Evolutionary conservation across 2,329 filamentous ascomycete species (phyloP).

Genomic region (Diaporthe sp.): DNA sequence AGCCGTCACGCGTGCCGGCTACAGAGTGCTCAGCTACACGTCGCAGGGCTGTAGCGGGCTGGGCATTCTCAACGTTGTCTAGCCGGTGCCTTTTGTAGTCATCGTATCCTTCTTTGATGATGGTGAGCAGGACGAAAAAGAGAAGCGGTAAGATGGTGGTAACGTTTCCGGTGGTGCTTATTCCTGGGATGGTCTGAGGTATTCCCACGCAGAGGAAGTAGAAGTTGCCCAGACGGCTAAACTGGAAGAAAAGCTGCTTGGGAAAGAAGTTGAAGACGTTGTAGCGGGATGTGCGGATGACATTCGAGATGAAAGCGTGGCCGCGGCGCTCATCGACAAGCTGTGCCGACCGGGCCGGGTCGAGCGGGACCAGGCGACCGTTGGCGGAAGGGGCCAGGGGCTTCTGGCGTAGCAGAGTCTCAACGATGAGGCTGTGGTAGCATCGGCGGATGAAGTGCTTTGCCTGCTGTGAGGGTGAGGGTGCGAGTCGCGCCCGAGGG

Average conservation of each 20-base stretch:
- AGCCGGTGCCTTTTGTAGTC: conserved; percentile 84
- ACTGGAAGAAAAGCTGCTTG: conserved; percentile 87
- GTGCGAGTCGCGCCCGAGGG: no score
- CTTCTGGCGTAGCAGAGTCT: conserved; percentile 43
- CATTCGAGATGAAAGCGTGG: conserved; percentile 66
- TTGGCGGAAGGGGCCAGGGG: conserved; percentile 45
- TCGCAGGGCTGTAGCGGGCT: conserved; percentile 61
- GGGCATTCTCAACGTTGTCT: conserved; percentile 84
- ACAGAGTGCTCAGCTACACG: conserved; percentile 62
- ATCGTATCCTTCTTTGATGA: conserved; percentile 89
- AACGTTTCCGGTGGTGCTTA: conserved; percentile 82
- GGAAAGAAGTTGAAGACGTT: conserved; percentile 88
- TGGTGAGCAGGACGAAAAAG: conserved; percentile 84
- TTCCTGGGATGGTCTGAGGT: conserved; percentile 83
- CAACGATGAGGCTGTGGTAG: conserved; percentile 35
- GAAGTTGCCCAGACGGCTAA: conserved; percentile 88
- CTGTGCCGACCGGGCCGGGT: conserved; percentile 44
- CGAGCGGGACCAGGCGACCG: conserved; percentile 47
- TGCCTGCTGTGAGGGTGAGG: not conserved
- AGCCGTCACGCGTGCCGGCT: conserved; percentile 67
- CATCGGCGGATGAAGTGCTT: conserved; percentile 9
- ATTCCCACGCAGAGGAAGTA: conserved; percentile 88
- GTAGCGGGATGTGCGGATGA: conserved; percentile 86
- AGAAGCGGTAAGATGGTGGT: conserved; percentile 81
- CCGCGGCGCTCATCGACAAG: conserved; percentile 66